Percentiles rank a stretch among this genome's conserved stretches.
These are phyloP conservation scores for Sindora glabra DNA, from an alignment of 306 rosid genomes.

Conservation along the genomic window DNA sequence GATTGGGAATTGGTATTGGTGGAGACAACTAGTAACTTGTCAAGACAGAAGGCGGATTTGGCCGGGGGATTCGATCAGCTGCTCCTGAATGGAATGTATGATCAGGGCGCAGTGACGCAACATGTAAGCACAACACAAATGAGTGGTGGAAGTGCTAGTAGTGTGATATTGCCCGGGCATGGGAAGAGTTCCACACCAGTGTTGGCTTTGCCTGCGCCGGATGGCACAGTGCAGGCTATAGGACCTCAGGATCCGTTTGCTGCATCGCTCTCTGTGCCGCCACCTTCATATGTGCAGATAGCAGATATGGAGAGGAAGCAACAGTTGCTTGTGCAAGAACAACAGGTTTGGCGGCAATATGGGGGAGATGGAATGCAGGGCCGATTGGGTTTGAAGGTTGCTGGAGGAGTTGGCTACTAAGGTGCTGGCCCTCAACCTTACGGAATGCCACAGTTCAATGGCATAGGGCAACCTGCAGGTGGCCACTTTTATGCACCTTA, in stretches of 20 bases:
- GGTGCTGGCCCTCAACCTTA: slow-evolving; percentile 40
- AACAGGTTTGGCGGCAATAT: slow-evolving; percentile 71
- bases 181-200: slow-evolving; percentile 37
- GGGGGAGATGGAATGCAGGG: slow-evolving; percentile 80
- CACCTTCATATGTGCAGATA: slow-evolving; percentile 84
- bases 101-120: slow-evolving; percentile 81
- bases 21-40: slow-evolving; percentile 49
- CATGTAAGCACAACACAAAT: slow-evolving; percentile 49
- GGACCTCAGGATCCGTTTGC: slow-evolving; percentile 80
- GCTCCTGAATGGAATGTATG: slow-evolving; percentile 77
- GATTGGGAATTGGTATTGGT: slow-evolving; percentile 88
- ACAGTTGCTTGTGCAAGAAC: slow-evolving; percentile 63
- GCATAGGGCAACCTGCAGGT: slow-evolving; percentile 50
- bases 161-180: slow-evolving; percentile 49
- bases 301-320: slow-evolving; percentile 89
- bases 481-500: slow-evolving; percentile 48
- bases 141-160: slow-evolving; percentile 73
- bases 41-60: slow-evolving; percentile 58
- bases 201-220: slow-evolving; percentile 86
- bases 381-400: slow-evolving; percentile 48
- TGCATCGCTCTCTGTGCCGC: slow-evolving; percentile 64
- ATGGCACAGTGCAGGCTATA: slow-evolving; percentile 47
- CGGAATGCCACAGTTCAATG: slow-evolving; percentile 58
- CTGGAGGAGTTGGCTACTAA: slow-evolving; percentile 36
- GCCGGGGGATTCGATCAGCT: slow-evolving; percentile 78